Percentiles rank a stretch among this genome's conserved stretches.
Conservation (phyloP, 345 rosid genomes). For the Anacardium occidentale region DNA sequence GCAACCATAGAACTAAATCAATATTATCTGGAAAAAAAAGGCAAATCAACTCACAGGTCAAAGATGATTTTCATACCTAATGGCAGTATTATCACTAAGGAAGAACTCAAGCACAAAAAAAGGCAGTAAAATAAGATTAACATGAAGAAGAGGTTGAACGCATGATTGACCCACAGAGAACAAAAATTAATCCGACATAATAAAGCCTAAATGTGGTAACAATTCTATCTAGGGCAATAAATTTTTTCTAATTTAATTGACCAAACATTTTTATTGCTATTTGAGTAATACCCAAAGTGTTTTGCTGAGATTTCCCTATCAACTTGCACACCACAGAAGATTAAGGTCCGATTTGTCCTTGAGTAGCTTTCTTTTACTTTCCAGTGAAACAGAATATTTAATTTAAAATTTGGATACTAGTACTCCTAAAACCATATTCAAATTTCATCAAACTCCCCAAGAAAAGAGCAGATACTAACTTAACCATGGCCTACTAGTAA, state of each 20-base stretch:
- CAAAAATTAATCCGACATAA: neutral
- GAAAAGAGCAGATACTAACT: neutral
- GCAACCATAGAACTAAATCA: neutral
- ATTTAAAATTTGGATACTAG: neutral
- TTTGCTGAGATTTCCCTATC: neutral
- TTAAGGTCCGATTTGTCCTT: neutral
- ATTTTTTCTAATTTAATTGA: neutral
- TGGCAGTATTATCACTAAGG: neutral
- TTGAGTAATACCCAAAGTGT: too few relatives aligned
- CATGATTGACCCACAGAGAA: neutral
- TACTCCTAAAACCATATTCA: neutral
- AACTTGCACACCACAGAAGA: conserved; percentile 3
- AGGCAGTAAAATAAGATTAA: neutral
- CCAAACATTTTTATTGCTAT: neutral
- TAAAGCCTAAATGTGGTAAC: neutral
- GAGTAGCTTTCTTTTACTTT: neutral
- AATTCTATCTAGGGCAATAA: neutral
- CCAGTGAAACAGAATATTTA: neutral
- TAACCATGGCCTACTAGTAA: neutral
- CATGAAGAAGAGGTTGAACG: neutral
- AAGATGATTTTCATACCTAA: conserved; percentile 1
- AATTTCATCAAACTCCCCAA: conserved; percentile 3
- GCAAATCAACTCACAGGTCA: conserved; percentile 8
- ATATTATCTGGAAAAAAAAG: neutral
- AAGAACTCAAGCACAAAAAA: neutral